A percentile compares a stretch with the other conserved stretches of the same genome.
These are phyloP conservation scores for Paecilomyces sp. DNA, from an alignment of 2,329 filamentous ascomycete species.

Conservation along the genomic window DNA sequence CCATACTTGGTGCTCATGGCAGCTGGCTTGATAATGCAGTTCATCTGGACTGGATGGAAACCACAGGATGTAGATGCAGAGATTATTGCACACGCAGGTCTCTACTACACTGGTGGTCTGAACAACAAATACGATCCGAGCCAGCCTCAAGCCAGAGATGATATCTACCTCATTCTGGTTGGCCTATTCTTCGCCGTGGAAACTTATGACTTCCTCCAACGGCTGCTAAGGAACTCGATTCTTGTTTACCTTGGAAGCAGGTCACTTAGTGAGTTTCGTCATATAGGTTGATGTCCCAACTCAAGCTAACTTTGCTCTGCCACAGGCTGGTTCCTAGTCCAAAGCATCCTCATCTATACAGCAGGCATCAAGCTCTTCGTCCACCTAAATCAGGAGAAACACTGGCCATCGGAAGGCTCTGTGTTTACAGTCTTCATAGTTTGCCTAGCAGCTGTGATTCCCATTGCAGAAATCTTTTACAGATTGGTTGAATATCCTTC, in stretches of 20 bases:
- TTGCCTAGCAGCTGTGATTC: neutral
- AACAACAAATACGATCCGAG: constrained; percentile 25
- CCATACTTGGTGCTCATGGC: constrained; percentile 22
- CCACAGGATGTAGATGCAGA: constrained; percentile 30
- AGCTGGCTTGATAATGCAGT: constrained; percentile 34
- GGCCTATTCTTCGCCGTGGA: constrained; percentile 37
- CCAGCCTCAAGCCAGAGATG: constrained; percentile 32
- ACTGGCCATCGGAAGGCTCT: neutral
- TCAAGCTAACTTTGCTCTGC: neutral
- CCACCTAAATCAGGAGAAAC: neutral
- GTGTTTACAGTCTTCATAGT: neutral
- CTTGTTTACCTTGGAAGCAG: constrained; percentile 34
- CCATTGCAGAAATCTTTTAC: neutral
- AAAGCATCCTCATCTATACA: constrained; percentile 35
- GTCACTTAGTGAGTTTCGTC: constrained; percentile 34
- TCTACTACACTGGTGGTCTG: constrained; percentile 32
- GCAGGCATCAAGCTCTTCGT: constrained; percentile 24
- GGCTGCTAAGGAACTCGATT: constrained; percentile 23
- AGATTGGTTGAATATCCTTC: neutral
- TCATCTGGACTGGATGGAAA: constrained; percentile 35
- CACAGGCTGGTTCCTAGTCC: constrained; percentile 35
- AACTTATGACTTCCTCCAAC: constrained; percentile 28
- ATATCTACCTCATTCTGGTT: constrained; percentile 39
- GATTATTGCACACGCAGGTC: constrained; percentile 32
- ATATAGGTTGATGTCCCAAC: neutral